phyloP scores from a whole-genome alignment of 2,329 filamentous ascomycete genomes.

The Cadophora sp. region DNA sequence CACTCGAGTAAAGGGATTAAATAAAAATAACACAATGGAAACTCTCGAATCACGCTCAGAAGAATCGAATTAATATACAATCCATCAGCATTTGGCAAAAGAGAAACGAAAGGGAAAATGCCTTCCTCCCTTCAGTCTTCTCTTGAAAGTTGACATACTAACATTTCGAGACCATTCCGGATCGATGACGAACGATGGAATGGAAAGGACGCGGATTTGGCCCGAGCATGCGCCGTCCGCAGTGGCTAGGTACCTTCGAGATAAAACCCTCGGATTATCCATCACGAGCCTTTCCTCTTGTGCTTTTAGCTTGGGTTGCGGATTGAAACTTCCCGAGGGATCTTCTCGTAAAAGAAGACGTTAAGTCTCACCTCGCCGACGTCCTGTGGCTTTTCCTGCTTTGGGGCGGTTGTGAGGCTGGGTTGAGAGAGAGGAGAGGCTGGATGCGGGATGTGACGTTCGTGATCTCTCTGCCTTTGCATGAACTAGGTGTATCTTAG shows the following conservation, averaged over 20 bases:
- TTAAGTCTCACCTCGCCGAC: neutral
- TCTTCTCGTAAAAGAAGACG: neutral
- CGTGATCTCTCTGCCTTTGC: no score
- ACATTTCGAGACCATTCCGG: constrained; percentile 11
- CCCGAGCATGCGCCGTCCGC: constrained; percentile 5
- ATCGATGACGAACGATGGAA: constrained; percentile 12
- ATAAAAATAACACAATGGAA: neutral
- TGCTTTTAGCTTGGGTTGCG: neutral
- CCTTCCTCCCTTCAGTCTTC: neutral
- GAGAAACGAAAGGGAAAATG: neutral
- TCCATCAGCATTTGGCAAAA: neutral
- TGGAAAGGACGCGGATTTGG: neutral
- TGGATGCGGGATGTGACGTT: no score
- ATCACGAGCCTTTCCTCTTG: neutral
- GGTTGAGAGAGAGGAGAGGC: neutral
- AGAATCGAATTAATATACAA: neutral
- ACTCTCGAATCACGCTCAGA: no score
- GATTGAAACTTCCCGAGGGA: neutral
- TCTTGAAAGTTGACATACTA: neutral
- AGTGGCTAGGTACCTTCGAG: neutral
- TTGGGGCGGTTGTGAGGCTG: neutral
- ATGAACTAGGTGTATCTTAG: no score
- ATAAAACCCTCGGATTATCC: neutral
- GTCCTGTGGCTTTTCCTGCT: neutral
- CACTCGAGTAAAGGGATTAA: neutral